phyloP scores from a whole-genome alignment of 1,284 basidiomycete genomes.

The Erythrobasidium hasegawianum region DNA sequence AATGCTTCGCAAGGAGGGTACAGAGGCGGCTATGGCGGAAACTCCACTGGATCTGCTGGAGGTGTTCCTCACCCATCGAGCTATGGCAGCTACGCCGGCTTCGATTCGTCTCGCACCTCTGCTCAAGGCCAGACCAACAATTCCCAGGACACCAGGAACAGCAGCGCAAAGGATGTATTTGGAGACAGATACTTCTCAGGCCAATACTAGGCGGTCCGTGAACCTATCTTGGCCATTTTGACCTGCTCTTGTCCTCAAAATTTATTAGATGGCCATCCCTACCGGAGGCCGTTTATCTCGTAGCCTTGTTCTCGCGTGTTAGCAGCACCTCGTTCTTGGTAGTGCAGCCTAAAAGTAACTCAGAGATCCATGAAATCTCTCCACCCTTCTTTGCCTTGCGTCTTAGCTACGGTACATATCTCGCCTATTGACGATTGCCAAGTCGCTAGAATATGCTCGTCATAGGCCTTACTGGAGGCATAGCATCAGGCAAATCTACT shows the following conservation, averaged over 20 bases:
- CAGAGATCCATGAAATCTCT: too few relatives aligned
- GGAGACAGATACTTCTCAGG: slow-evolving; percentile 15
- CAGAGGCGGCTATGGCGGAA: slow-evolving; percentile 18
- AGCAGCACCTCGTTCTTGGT: too few relatives aligned
- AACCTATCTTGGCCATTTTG: too few relatives aligned
- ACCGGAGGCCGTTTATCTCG: too few relatives aligned
- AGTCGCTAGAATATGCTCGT: slow-evolving; percentile 58
- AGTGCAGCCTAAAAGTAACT: too few relatives aligned
- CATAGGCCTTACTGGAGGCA: slow-evolving; percentile 91
- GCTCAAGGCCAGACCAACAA: slow-evolving; percentile 7
- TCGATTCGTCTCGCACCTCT: slow-evolving; percentile 16
- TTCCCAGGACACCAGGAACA: slow-evolving; percentile 12
- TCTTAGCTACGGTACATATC: too few relatives aligned
- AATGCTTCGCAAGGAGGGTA: slow-evolving; percentile 6
- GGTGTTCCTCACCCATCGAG: not conserved
- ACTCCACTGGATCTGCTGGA: not conserved
- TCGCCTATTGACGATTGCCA: too few relatives aligned
- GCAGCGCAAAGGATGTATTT: slow-evolving; percentile 24
- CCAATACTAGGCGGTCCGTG: slow-evolving; percentile 4
- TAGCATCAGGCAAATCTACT: slow-evolving; percentile 86
- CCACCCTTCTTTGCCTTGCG: too few relatives aligned
- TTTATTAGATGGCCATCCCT: not conserved
- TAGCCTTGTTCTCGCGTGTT: too few relatives aligned
- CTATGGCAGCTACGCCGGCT: slow-evolving; percentile 22
- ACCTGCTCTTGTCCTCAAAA: not conserved